Evolutionary conservation across 1,284 basidiomycete species (phyloP), one percentile per base, ranked within the genome.

Genomic region (Ceratobasidium sp.): DNA sequence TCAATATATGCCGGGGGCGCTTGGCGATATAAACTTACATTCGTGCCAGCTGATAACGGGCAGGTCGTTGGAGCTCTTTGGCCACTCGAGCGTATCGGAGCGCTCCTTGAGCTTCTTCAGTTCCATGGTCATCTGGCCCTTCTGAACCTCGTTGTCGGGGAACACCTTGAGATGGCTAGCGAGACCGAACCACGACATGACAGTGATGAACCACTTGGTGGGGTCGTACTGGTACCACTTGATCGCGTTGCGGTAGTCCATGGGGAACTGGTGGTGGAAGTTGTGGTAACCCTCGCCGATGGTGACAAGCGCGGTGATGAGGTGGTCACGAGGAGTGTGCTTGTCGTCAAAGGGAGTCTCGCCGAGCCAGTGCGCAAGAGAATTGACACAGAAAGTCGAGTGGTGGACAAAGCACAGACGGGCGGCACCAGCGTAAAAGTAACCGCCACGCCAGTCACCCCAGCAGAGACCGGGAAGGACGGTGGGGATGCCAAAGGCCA

Each of bases 271-370:
- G 80, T 93, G 94, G 83, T 95, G 94, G 88, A 97, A 97, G 84
- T 97, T 97, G 88, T 97, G 95, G 85, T 96, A 96, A 16, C 95
- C 95, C 83, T 97, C 95, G 76, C 95, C 95, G 80, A 95, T 90
- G 34, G 95, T 96, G 75, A 88, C 89, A 48, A 96, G 84, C 8
- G 95, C 95, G 46, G 94, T 96, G 80, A 95, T 82, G 79, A 96
- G 84, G 83, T 95, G 93, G 83, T 96, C 93, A 74, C 90, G 86
- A 43, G 94, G 94, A n/a, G 93, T 92, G 84, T 96, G 93, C 85
- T 96, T 96, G 88, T 96, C 94, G 83, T 97, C 95, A 80, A 95
- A 96, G 29, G 94, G 93, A 31, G 91, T 85, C 77, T 96, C 94
- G 74, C 95, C 95, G 77, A 97, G 89, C 93, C 93, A 97, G 83